Evolutionary conservation across 192 early-diverging fungal species (phyloP), one percentile per base, ranked within the genome.

Genomic region (Cladochytrium replicatum): DNA sequence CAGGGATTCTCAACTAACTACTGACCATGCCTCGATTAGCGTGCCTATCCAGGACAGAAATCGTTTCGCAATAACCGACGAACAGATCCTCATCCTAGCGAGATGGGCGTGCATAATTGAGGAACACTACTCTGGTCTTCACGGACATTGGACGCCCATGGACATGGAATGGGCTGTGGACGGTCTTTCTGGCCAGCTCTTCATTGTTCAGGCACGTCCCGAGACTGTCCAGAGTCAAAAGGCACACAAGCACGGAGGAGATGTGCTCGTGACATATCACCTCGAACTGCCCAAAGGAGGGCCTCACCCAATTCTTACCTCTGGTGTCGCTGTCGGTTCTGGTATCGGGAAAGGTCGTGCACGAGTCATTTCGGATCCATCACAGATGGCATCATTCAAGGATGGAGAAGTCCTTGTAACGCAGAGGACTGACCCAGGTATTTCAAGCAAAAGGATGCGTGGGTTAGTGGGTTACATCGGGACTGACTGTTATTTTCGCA

Each of bases 351-450:
- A 32, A 41, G 46, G 46, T 19, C 9, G 9, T 48, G 46, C 46
- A 8, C 46, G 17, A 7, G 32, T 54, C 26, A 54, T 52, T 23
- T 23, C 21, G 7, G n/a, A 50, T 9, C 6, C 24, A 6, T 11
- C 23, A 19, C 48, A 55, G 19, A 17, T 55, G 30, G 34, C 13
- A 23, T n/a, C 7, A 11, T 55, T 55, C 29, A 32, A 54, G 47
- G 54, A 34, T 11, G 54, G 54, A 3, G 32, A 55, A 27, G 30
- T 55, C 32, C 29, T 55, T 15, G 29, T 55, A 5, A 43, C 54
- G 4, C 30, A 57, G n/a, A 57, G 13, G 23, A 55, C 54, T 9
- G 42, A 47, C 17, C 54, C 54, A 6, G n/a, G n/a, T n/a, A n/a
- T n/a, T n/a, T n/a, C n/a, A n/a, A n/a, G n/a, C n/a, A n/a, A n/a